Evolutionary conservation across 345 rosid genomes (phyloP), one percentile per base, ranked within the genome.

Genomic region (Acer campestre): DNA sequence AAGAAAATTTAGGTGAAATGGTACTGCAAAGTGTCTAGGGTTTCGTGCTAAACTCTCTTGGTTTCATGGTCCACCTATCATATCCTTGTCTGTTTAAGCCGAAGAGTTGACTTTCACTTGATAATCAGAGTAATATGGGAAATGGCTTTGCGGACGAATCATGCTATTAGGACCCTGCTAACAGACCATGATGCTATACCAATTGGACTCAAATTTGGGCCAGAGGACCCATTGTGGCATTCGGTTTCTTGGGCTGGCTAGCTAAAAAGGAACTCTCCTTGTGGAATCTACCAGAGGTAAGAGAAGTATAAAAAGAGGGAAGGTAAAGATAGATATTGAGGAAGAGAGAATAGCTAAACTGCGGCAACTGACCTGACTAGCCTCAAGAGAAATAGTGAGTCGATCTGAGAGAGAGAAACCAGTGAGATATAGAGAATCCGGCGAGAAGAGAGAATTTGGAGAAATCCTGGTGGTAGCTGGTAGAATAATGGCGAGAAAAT

Each of bases 1-100:
- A 74, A 49, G 77, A 65, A 63, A 42, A 48, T 29, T 3, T 29
- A 6, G 22, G 42, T 9, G 8, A 14, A 62, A 27, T 62, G 53
- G 5, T 7, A 67, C 35, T 20, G 53, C 64, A 18, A 75, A 67
- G 35, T 66, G 51, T 14, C 71, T 75, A 75, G 65, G 72, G 71
- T 75, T 75, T 64, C 7, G 20, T 20, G 51, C 46, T 20, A n/a
- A 10, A 20, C 78, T 35, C 51, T 65, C 51, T 66, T 10, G 78
- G 62, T 51, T 51, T 35, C 78, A 7, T 35, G 13, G 63, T 65
- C 68, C n/a, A 27, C 68, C 27, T 59, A 59, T 59, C 51, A 51
- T 29, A 75, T 29, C 70, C 61, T 49, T 17, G 35, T 25, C 11
- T n/a, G n/a, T 22, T 10, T 10, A 61, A 12, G 25, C 25, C 25